These are phyloP conservation scores for Pichia sp. DNA, from an alignment of 1,139 yeast genomes.

Conservation along the genomic window DNA sequence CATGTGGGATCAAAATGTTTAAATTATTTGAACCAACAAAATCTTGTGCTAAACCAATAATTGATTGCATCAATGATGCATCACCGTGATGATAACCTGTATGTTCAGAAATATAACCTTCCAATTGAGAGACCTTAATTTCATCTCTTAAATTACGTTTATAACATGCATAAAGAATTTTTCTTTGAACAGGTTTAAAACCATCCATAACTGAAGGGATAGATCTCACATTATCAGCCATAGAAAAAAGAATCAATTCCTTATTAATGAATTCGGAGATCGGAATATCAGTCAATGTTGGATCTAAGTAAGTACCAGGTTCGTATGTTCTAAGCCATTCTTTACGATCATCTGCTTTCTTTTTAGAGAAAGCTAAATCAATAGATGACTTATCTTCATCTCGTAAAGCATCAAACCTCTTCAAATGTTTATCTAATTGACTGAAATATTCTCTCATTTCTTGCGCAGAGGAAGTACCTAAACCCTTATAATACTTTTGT, in stretches of 20 bases:
- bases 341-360: slow-evolving; percentile 94
- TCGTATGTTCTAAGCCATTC: slow-evolving; percentile 88
- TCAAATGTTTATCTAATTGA: slow-evolving; percentile 78
- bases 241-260: slow-evolving; percentile 87
- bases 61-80: slow-evolving; percentile 76
- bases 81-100: slow-evolving; percentile 98
- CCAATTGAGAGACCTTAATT: slow-evolving; percentile 85
- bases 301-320: slow-evolving; percentile 92
- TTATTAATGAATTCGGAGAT: slow-evolving; percentile 92
- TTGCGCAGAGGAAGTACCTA: slow-evolving; percentile 81
- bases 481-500: slow-evolving; percentile 95
- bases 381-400: slow-evolving; percentile 75
- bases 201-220: slow-evolving; percentile 95
- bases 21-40: slow-evolving; percentile 90
- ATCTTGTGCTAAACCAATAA: slow-evolving; percentile 90
- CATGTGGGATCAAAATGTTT: slow-evolving; percentile 80
- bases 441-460: slow-evolving; percentile 91
- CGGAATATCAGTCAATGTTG: slow-evolving; percentile 69
- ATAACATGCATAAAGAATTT: slow-evolving; percentile 82
- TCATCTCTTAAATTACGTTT: slow-evolving; percentile 71
- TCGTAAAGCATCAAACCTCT: slow-evolving; percentile 74
- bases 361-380: slow-evolving; percentile 91
- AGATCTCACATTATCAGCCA: slow-evolving; percentile 95
- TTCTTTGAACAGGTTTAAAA: slow-evolving; percentile 94
- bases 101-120: slow-evolving; percentile 82